Base-by-base conservation (phyloP, 495 filamentous ascomycete genomes). In the Penicillium taxi region DNA sequence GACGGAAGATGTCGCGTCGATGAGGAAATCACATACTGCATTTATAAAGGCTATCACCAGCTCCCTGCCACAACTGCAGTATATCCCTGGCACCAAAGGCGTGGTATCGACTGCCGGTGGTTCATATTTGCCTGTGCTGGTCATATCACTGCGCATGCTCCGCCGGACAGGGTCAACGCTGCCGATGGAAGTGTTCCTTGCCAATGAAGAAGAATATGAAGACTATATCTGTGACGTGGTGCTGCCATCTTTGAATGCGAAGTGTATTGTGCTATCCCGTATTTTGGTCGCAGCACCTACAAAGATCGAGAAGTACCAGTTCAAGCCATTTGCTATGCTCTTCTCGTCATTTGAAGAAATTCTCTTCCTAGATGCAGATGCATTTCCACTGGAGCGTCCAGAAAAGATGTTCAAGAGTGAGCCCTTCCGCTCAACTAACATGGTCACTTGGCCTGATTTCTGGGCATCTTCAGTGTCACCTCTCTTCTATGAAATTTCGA, bases 391-490 rank as follows among this genome's bases (percentile, higher is more conserved):
- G 6, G 40, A 50, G 6, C 53, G 59, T 9, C 72, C 73, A 0
- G 69, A 71, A 23, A 4, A 23, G 0, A 45, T 76, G 3, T 74
- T 77, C 37, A 39, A 31, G 9, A 46, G 54, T n/a, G 56, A 69
- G 28, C 67, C 72, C 1, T 77, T 71, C 52, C 47, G 46, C 9
- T 59, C 55, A 2, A 58, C 48, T 1, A 59, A 65, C 0, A 57
- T 77, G 39, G 59, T 77, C 9, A 64, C 66, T 17, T 79, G 70
- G 69, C 70, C 73, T 0, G 75, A 77, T 42, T 75, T 73, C 48
- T 79, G 72, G 70, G 58, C 55, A 2, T 52, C 61, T 0, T 69
- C 71, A 0, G 48, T 39, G 3, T 69, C 70, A 1, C 63, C 62
- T 0, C 32, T 55, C 16, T 79, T 69, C 57, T 75, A 67, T 48